phyloP scores from a whole-genome alignment of 495 filamentous ascomycete genomes.

The Bacidia gigantensis region DNA sequence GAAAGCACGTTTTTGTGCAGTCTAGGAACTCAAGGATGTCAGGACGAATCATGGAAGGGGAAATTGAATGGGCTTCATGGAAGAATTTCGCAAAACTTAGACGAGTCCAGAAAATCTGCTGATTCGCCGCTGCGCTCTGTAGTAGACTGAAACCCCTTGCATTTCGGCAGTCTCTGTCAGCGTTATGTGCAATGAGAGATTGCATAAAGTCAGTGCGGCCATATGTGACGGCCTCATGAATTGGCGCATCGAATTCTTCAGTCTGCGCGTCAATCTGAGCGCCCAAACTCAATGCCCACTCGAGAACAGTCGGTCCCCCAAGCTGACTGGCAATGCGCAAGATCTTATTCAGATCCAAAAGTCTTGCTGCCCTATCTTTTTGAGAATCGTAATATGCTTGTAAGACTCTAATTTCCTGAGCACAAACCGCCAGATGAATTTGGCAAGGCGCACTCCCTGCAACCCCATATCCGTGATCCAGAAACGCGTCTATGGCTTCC shows the following conservation, averaged over 20 bases:
- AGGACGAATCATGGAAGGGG: too few species aligned
- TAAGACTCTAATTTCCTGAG: not conserved
- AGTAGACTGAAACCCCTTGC: not conserved
- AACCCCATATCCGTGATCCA: not conserved
- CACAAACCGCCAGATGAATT: not conserved
- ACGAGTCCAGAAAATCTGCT: not conserved
- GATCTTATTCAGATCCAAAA: not conserved
- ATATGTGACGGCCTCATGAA: not conserved
- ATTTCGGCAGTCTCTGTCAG: not conserved
- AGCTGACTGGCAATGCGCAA: not conserved
- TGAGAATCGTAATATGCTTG: not conserved
- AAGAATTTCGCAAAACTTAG: too few species aligned
- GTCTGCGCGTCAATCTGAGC: not conserved
- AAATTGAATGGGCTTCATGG: too few species aligned
- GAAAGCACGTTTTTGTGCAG: too few species aligned
- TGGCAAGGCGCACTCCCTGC: not conserved
- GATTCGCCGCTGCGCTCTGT: not conserved
- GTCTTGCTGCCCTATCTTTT: not conserved
- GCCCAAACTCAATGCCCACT: not conserved
- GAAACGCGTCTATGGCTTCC: not conserved
- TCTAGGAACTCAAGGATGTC: too few species aligned
- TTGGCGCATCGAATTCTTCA: not conserved
- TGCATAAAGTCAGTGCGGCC: not conserved
- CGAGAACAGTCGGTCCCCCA: not conserved
- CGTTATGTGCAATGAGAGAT: not conserved